Evolutionary conservation across 208 protist genomes (phyloP).

Genomic region (Tritrichomonas musculus): DNA sequence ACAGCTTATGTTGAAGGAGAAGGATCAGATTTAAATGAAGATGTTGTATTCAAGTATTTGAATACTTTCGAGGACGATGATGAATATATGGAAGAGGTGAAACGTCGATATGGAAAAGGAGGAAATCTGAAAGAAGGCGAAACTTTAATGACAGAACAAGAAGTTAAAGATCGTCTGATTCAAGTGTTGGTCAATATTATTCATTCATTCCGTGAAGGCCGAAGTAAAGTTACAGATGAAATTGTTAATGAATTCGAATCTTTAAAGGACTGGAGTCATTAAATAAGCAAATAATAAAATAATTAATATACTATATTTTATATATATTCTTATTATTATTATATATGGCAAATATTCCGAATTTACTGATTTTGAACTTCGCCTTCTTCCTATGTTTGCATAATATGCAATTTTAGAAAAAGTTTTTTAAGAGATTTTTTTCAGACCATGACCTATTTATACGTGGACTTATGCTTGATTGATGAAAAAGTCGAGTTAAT

Average conservation of each 20-base stretch:
- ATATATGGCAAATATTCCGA: too few species aligned
- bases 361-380: too few species aligned
- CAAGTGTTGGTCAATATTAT: background rate
- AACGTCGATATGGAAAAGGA: background rate
- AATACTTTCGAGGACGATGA: constrained; percentile 29
- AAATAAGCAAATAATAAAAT: background rate
- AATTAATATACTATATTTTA: background rate
- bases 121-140: background rate
- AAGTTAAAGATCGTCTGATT: background rate
- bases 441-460: too few species aligned
- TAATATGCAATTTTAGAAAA: too few species aligned
- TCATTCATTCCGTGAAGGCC: background rate
- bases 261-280: background rate
- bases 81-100: background rate
- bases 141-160: background rate
- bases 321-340: background rate
- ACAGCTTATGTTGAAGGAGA: background rate
- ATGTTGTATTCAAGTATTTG: constrained; percentile 31
- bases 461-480: too few species aligned
- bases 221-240: constrained; percentile 13
- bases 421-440: too few species aligned
- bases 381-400: too few species aligned
- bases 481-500: too few species aligned
- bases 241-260: background rate
- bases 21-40: background rate